phyloP scores from a whole-genome alignment of 2,329 filamentous ascomycete genomes.

The Metarhizium album region DNA sequence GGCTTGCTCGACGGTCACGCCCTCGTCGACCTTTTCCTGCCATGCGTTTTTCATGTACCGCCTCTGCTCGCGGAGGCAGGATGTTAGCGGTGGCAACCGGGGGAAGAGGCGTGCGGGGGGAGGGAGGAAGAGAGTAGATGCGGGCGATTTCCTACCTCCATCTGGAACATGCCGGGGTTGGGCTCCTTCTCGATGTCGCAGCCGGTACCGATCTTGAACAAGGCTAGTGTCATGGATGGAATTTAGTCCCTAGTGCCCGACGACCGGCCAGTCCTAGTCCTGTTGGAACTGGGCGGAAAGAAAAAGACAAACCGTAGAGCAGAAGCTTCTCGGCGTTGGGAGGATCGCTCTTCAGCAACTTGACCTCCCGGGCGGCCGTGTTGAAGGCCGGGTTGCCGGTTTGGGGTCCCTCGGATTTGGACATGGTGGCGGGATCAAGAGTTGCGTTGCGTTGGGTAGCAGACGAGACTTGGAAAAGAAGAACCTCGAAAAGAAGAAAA shows the following conservation, averaged over 20 bases:
- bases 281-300: too few species aligned
- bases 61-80: slow-evolving; percentile 52
- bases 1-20: slow-evolving; percentile 51
- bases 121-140: not conserved
- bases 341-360: not conserved
- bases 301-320: not conserved
- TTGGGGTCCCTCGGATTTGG: too few species aligned
- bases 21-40: slow-evolving; percentile 48
- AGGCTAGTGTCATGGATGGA: slow-evolving; percentile 26
- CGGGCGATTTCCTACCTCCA: slow-evolving; percentile 39
- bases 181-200: slow-evolving; percentile 47
- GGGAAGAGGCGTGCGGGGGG: too few species aligned
- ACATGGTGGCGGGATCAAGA: not conserved
- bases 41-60: slow-evolving; percentile 45
- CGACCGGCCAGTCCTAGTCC: too few species aligned
- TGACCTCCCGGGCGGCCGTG: not conserved
- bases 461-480: too few species aligned
- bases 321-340: not conserved
- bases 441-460: not conserved
- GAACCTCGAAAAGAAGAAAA: too few species aligned
- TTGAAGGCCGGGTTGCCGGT: not conserved
- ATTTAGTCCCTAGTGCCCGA: too few species aligned
- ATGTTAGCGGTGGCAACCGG: too few species aligned
- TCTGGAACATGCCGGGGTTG: slow-evolving; percentile 57
- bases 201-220: slow-evolving; percentile 47